Evolutionary conservation across 768 basidiomycete species (phyloP).

Genomic region (Lentinula boryana): DNA sequence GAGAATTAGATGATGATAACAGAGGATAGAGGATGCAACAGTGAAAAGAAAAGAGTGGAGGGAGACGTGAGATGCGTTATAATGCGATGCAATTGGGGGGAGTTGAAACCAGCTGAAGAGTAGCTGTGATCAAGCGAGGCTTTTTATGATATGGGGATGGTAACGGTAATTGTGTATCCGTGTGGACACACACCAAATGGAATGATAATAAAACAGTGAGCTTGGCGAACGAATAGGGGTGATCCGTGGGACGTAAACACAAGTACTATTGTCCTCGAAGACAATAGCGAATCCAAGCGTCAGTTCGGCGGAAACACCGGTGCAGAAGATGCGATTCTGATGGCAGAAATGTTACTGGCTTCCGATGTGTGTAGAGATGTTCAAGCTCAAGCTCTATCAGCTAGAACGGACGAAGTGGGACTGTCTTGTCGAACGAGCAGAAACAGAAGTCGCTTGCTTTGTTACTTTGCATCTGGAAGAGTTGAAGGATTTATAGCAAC

Average conservation of each 20-base stretch:
- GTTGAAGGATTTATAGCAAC: background rate
- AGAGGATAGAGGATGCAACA: background rate
- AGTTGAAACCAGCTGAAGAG: conserved; percentile 1
- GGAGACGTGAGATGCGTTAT: background rate
- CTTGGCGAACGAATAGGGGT: background rate
- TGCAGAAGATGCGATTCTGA: background rate
- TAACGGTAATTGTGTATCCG: conserved; percentile 1
- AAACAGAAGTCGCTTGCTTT: background rate
- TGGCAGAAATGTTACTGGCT: background rate
- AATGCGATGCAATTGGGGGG: background rate
- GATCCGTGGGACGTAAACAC: background rate
- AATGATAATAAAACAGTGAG: background rate
- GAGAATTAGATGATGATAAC: background rate
- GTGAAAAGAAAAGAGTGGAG: background rate
- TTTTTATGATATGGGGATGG: background rate
- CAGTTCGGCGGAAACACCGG: background rate
- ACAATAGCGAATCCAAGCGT: background rate
- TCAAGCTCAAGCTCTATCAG: background rate
- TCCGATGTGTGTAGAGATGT: background rate
- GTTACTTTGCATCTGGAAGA: background rate
- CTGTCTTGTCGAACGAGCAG: background rate
- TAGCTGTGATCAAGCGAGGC: background rate
- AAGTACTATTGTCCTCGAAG: conserved; percentile 3
- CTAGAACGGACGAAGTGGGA: background rate
- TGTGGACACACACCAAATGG: conserved; percentile 2